Base-by-base conservation (phyloP, 768 basidiomycete species). In the Porphyrellus cyaneotinctus region DNA sequence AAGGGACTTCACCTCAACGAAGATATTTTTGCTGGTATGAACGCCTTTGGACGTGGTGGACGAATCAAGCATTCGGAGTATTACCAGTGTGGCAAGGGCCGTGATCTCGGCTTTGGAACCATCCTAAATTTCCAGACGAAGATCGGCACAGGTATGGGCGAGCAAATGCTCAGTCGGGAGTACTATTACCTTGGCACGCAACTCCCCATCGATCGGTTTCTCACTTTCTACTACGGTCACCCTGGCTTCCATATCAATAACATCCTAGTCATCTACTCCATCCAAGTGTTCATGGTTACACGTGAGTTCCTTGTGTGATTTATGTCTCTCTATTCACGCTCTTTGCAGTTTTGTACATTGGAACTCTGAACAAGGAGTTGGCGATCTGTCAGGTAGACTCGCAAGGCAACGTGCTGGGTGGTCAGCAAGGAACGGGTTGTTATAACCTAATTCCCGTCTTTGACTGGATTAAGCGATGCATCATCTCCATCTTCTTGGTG, bases 231-330 rank as follows among this genome's bases (percentile, higher is more conserved):
- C 76, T 99, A 98, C 64, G 95, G 90, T 49, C 97, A 99, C 73
- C 95, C 97, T 51, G 97, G 92, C 64, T 99, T 99, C 87, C 97
- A 99, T 70, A 84, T 99, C 78, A 99, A 99, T 80, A 98, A 99
- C 69, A 98, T 98, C 64, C 77, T 99, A 67, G 95, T 99, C 74
- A 98, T 99, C 62, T 87, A 92, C 71, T 97, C 97, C 23, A 92
- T 99, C 49, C 94, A 97, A 68, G 80, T 95, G 50, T 98, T 99
- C 79, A 97, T 98, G 92, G 76, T 97, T 50, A 92, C 92, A 18
- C 65, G 91, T 93, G 65, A 71, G 91, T 84, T 10, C 15, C 55
- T 51, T 23, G 23, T 13, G 1, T 53, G 30, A 26, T 51, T 24
- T 31, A 37, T 36, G 24, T 18, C 11, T 55, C 22, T 54, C 51